Evolutionary conservation across 1,284 basidiomycete species (phyloP).

Genomic region (Leccinum solheimii): DNA sequence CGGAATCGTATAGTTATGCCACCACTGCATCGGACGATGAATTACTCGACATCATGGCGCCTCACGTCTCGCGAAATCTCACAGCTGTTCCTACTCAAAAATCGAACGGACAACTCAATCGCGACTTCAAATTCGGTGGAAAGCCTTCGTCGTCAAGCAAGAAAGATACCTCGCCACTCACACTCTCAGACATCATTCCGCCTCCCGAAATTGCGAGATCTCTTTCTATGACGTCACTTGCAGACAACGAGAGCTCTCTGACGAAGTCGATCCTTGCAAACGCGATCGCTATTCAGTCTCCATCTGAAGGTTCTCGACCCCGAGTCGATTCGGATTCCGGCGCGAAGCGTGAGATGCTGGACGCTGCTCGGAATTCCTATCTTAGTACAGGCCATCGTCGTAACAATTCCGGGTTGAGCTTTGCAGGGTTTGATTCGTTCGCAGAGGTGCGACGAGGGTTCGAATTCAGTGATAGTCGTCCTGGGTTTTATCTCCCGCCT

Average conservation of each 20-base stretch:
- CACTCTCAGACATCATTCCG: slow-evolving; percentile 74
- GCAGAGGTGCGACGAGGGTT: slow-evolving; percentile 72
- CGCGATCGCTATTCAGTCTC: slow-evolving; percentile 38
- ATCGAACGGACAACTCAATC: slow-evolving; percentile 65
- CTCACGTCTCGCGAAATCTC: slow-evolving; percentile 30
- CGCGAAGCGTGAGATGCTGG: slow-evolving; percentile 35
- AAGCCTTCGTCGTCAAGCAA: slow-evolving; percentile 34
- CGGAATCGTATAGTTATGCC: slow-evolving; percentile 22
- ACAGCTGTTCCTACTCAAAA: slow-evolving; percentile 46
- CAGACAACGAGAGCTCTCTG: slow-evolving; percentile 55
- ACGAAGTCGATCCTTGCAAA: slow-evolving; percentile 61
- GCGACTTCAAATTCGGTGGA: slow-evolving; percentile 72
- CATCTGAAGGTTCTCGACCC: slow-evolving; percentile 37
- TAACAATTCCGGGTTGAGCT: slow-evolving; percentile 58
- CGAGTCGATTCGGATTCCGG: slow-evolving; percentile 49
- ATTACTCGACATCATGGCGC: slow-evolving; percentile 26
- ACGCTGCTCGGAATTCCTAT: slow-evolving; percentile 20
- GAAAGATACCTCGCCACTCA: slow-evolving; percentile 37
- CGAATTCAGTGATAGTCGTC: slow-evolving; percentile 62
- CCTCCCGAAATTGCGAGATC: slow-evolving; percentile 52
- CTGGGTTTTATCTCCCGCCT: slow-evolving; percentile 63
- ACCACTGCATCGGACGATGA: slow-evolving; percentile 20
- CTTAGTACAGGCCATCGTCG: slow-evolving; percentile 41
- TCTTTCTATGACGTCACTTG: slow-evolving; percentile 46
- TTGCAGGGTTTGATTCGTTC: slow-evolving; percentile 70